These are phyloP conservation scores for Albifimbria verrucaria DNA, from an alignment of 2,329 filamentous ascomycete species.

Conservation along the genomic window DNA sequence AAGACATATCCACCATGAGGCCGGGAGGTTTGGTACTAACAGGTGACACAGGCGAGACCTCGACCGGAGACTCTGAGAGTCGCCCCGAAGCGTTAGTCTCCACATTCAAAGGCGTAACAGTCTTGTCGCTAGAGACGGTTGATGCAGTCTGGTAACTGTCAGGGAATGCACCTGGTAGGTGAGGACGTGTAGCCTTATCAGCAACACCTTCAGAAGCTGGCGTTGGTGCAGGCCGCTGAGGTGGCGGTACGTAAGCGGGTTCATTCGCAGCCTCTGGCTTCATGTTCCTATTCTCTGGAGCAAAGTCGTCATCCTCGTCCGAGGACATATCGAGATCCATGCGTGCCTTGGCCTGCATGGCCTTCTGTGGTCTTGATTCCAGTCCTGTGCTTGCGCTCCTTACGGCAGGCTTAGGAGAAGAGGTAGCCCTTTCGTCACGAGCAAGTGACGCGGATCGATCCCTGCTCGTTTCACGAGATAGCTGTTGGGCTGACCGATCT, in stretches of 20 bases:
- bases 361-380: slow-evolving; percentile 52
- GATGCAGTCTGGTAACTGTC: slow-evolving; percentile 34
- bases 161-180: slow-evolving; percentile 37
- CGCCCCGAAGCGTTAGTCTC: slow-evolving; percentile 34
- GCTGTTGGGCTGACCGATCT: slow-evolving; percentile 26
- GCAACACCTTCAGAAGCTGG: slow-evolving; percentile 10
- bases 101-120: slow-evolving; percentile 20
- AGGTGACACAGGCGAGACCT: slow-evolving; percentile 49
- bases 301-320: slow-evolving; percentile 45
- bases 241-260: neutral
- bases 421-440: slow-evolving; percentile 33
- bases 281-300: slow-evolving; percentile 19
- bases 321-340: slow-evolving; percentile 71
- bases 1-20: slow-evolving; percentile 68
- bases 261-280: neutral
- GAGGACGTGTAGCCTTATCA: slow-evolving; percentile 25
- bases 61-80: slow-evolving; percentile 65
- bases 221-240: slow-evolving; percentile 10
- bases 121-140: slow-evolving; percentile 28
- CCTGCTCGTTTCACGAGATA: slow-evolving; percentile 23
- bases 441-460: slow-evolving; percentile 27
- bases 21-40: slow-evolving; percentile 57
- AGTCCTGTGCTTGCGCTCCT: slow-evolving; percentile 30
- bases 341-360: slow-evolving; percentile 50
- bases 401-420: slow-evolving; percentile 15